Evolutionary conservation across 805 yeast species (phyloP), one percentile per base, ranked within the genome.

Genomic region (Candida ascalaphidarum): DNA sequence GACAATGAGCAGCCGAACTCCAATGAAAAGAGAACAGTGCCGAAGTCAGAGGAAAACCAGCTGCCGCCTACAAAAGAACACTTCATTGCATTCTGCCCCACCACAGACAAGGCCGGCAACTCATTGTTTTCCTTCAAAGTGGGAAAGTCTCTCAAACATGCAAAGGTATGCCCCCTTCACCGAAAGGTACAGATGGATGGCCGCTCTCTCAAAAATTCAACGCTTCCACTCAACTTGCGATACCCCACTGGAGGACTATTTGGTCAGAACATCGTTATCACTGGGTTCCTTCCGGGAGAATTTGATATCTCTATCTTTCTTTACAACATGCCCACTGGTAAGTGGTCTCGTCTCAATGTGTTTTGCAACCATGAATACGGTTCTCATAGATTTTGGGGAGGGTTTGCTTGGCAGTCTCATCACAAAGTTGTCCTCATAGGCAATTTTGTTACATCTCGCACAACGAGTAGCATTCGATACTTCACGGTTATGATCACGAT

Each of bases 341-440:
- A 69, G 37, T 81, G 89, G 88, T 69, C 81, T 0, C 58, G 76
- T 31, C 50, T 81, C 14, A 77, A 72, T 35, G 54, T 69, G 11
- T 65, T 65, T 23, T 46, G 77, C 40, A 63, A 67, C 26, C 76
- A 71, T 37, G 70, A 65, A 26, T 55, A 63, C 18, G 68, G 68
- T 17, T 61, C 70, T 3, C 82, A 78, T 42, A 55, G 79, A 29
- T 65, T 78, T 28, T 74, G 82, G 72, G 77, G 74, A 36, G 74
- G 81, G 0, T 76, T 69, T 50, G 74, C 74, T 1, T 81, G 94
- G 94, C 68, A 68, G 18, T 77, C 88, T 1, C 94, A 81, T 49
- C 89, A 81, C 44, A 76, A 74, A 46, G 74, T 78, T 1, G 55
- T 78, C 1, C 50, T 79, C 17, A 41, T 81, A 20, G 92, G 92